Evolutionary conservation across 192 early-diverging fungal genomes (phyloP), one percentile per base, ranked within the genome.

Genomic region (Dissophora globulifera): DNA sequence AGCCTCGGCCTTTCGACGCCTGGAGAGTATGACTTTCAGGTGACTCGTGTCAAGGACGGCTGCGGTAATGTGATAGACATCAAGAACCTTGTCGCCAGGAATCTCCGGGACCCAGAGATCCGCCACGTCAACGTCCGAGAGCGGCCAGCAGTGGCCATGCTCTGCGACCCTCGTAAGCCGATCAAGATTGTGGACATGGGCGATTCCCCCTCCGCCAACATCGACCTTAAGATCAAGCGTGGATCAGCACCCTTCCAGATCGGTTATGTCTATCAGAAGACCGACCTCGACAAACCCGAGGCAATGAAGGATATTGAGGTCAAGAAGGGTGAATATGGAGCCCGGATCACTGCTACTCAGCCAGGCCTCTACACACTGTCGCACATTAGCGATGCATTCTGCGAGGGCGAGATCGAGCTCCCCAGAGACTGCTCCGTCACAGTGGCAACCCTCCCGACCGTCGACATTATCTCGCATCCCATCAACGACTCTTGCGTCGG

Each of bases 401-500:
- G 69, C 30, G 61, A 74, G 9, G 69, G 69, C 4, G 69, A 74
- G 22, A 49, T 64, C 8, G 60, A 45, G 11, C 32, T 47, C 3
- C 69, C 69, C 5, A 40, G 60, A 45, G 69, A 74, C 35, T 74
- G 69, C 49, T 49, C 69, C 11, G 69, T 74, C 25, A 55, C 50
- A 4, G 49, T 74, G 26, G 61, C 69, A 0, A 52, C 54, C 15
- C 54, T 50, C 12, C 69, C 69, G 0, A 74, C 69, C 27, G 69
- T 74, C 2, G 60, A 63, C 6, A 64, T 74, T 47, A 43, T 35
- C 16, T 62, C 69, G 4, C 51, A 61, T 19, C 59, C 69, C 5
- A 74, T 74, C 41, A 60, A 74, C 23, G 69, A 74, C 45, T 60
- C 59, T 1, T 74, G 69, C 47, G 69, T 74, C 3, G 69, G 69